These are phyloP conservation scores for Pseudozyma pruni DNA, from an alignment of 1,284 basidiomycete species.

Conservation along the genomic window DNA sequence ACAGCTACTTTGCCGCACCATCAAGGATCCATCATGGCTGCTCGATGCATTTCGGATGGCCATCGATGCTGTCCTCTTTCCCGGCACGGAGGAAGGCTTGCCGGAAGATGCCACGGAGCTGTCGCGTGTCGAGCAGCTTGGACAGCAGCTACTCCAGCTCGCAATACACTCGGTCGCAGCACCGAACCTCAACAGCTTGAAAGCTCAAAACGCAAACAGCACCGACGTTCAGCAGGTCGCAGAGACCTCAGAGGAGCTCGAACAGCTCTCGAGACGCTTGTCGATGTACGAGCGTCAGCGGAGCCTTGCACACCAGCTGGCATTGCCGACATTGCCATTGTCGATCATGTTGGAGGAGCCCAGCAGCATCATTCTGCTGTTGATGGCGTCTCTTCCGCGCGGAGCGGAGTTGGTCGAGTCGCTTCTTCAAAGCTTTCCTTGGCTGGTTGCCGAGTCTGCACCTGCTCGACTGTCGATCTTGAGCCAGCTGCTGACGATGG, in stretches of 20 bases:
- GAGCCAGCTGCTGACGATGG: slow-evolving; percentile 11
- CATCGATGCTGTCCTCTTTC: slow-evolving; percentile 26
- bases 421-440: slow-evolving; percentile 6
- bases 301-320: slow-evolving; percentile 1
- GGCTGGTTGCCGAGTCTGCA: slow-evolving; percentile 20
- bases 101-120: background rate
- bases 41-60: slow-evolving; percentile 34
- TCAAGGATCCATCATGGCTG: slow-evolving; percentile 23
- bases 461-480: slow-evolving; percentile 3
- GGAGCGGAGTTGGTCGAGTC: slow-evolving; percentile 10
- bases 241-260: background rate
- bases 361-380: slow-evolving; percentile 13
- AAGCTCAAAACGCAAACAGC: background rate
- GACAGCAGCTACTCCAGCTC: slow-evolving; percentile 32
- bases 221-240: background rate
- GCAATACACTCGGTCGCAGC: slow-evolving; percentile 22
- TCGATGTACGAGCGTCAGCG: slow-evolving; percentile 7
- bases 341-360: slow-evolving; percentile 15
- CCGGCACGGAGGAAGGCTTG: background rate
- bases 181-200: slow-evolving; percentile 10
- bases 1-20: slow-evolving; percentile 23
- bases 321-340: slow-evolving; percentile 19
- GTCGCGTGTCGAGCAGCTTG: slow-evolving; percentile 17
- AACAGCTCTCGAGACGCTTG: slow-evolving; percentile 10
- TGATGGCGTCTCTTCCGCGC: slow-evolving; percentile 20